Conservation (phyloP, 768 basidiomycete genomes). For the Trametes maxima region DNA sequence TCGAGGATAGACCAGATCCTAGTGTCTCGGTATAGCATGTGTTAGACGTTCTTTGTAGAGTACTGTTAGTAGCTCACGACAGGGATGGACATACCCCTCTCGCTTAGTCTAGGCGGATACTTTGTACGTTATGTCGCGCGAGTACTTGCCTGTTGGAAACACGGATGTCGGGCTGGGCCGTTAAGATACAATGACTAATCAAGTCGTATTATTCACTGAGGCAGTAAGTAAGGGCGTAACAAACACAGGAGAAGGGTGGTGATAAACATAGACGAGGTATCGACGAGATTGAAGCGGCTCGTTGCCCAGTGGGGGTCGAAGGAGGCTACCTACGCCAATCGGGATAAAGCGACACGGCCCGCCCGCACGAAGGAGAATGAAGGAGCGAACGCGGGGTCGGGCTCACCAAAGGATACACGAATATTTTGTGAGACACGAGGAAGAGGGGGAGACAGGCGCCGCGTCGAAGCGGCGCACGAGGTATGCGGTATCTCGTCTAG, state of each 20-base stretch:
- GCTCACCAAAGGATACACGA: background rate
- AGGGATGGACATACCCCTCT: background rate
- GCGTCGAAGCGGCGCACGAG: background rate
- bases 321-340: slow-evolving; percentile 6
- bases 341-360: slow-evolving; percentile 10
- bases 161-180: too few species aligned
- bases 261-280: slow-evolving; percentile 16
- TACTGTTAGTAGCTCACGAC: background rate
- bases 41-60: background rate
- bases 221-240: background rate
- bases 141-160: too few species aligned
- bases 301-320: slow-evolving; percentile 19
- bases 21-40: background rate
- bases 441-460: background rate
- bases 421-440: background rate
- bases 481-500: slow-evolving; percentile 10
- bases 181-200: background rate
- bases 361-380: slow-evolving; percentile 14
- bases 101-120: too few species aligned
- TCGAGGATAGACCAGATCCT: slow-evolving; percentile 34
- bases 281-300: slow-evolving; percentile 25
- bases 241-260: background rate
- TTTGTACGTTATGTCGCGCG: too few species aligned
- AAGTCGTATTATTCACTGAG: background rate
- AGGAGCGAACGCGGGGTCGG: slow-evolving; percentile 17